phyloP scores from a whole-genome alignment of 1,139 yeast genomes.

The Waltiozyma sp. region DNA sequence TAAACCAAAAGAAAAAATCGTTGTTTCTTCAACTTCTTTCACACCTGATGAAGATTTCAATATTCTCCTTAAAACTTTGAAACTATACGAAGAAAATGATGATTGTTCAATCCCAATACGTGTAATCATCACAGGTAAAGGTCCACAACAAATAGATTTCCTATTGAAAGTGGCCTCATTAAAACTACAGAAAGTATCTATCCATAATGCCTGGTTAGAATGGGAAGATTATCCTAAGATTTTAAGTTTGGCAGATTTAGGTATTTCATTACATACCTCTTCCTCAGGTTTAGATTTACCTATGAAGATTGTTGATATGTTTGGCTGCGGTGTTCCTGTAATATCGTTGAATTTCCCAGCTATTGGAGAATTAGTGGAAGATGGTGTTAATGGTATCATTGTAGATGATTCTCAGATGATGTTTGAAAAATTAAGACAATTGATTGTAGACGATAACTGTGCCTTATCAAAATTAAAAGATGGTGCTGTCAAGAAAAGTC shows the following conservation, averaged over 20 bases:
- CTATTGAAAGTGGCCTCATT: slow-evolving; percentile 34
- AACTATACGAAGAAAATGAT: slow-evolving; percentile 39
- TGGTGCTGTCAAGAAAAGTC: slow-evolving; percentile 67
- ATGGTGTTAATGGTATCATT: slow-evolving; percentile 33
- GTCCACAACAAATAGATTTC: slow-evolving; percentile 58
- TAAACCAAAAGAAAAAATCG: slow-evolving; percentile 42
- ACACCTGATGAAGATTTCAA: slow-evolving; percentile 91
- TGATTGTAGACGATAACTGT: slow-evolving; percentile 31
- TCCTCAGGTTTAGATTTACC: slow-evolving; percentile 93
- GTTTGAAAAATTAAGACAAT: slow-evolving; percentile 35
- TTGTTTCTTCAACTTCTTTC: slow-evolving; percentile 79
- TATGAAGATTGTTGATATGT: slow-evolving; percentile 93
- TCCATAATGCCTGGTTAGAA: slow-evolving; percentile 67
- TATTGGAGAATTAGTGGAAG: slow-evolving; percentile 46
- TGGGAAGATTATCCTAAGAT: slow-evolving; percentile 73
- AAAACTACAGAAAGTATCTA: slow-evolving; percentile 35
- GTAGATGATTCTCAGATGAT: slow-evolving; percentile 37
- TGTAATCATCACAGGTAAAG: slow-evolving; percentile 86
- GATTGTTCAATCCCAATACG: slow-evolving; percentile 33
- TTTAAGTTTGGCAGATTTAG: slow-evolving; percentile 71
- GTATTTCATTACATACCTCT: slow-evolving; percentile 82
- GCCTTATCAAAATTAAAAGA: slow-evolving; percentile 30
- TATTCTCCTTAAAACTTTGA: slow-evolving; percentile 58
- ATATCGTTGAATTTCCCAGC: slow-evolving; percentile 70
- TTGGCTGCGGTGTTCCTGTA: slow-evolving; percentile 94